These are phyloP conservation scores for Harringtonia lauricola DNA, from an alignment of 2,329 filamentous ascomycete species.

Conservation along the genomic window DNA sequence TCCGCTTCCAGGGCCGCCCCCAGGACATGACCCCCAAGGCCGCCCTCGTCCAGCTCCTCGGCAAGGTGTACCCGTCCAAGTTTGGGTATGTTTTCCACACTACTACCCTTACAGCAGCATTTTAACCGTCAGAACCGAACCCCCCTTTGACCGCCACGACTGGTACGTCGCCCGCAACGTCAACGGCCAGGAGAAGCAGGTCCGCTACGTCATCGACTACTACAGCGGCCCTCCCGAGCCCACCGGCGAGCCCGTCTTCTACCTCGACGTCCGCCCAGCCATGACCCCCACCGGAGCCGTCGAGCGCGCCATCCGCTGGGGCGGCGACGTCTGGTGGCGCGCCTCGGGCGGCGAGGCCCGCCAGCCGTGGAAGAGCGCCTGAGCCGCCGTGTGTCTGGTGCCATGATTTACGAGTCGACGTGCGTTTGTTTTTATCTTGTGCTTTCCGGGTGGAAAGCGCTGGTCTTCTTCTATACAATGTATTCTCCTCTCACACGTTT, in stretches of 20 bases:
- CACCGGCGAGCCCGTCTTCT: constrained; percentile 88
- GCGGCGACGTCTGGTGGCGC: constrained; percentile 88
- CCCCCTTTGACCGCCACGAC: constrained; percentile 93
- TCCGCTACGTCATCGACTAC: constrained; percentile 95
- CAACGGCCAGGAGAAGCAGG: constrained; percentile 58
- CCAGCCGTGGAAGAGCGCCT: constrained; percentile 19
- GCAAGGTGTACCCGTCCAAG: constrained; percentile 65
- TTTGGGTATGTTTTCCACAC: constrained; percentile 50
- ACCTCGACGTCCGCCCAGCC: constrained; percentile 85
- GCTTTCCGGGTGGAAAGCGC: too few species aligned
- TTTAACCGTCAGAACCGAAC: constrained; percentile 65
- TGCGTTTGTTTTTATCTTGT: too few species aligned
- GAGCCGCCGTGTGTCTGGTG: too few species aligned
- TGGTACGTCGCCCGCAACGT: constrained; percentile 79
- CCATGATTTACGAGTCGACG: too few species aligned
- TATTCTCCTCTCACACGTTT: too few species aligned
- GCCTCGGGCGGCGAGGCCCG: constrained; percentile 63
- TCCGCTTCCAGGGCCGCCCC: constrained; percentile 83
- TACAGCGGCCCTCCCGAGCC: constrained; percentile 76
- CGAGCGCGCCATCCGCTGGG: constrained; percentile 79
- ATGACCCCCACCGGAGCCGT: constrained; percentile 68
- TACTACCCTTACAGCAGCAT: too few species aligned
- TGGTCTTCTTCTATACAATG: too few species aligned
- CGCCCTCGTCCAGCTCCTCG: constrained; percentile 69
- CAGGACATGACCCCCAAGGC: constrained; percentile 88